Evolutionary conservation across 345 rosid species (phyloP), one percentile per base, ranked within the genome.

Genomic region (Brassica carinata): DNA sequence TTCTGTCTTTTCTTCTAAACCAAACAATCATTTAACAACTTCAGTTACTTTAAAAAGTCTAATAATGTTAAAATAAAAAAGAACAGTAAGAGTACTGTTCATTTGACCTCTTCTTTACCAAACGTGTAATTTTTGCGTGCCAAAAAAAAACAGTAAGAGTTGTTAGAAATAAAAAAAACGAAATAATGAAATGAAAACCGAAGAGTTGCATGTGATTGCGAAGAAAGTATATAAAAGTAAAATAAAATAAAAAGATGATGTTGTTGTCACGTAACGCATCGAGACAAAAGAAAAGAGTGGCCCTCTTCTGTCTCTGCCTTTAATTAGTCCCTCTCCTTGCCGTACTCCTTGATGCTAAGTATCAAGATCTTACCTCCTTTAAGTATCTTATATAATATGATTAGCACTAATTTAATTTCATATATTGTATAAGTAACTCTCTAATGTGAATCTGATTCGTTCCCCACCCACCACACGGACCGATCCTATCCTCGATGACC

Each of bases 251-350:
- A 2, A 64, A 63, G 23, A 13, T 80, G 79, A 80, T 74, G 83
- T 75, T 59, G 83, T 69, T 68, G 83, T 80, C 83, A 80, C 83
- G 83, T 63, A 80, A 80, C 79, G 83, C 62, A 80, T 80, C 75
- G 38, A 74, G 79, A 74, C 79, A 80, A 74, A 48, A 8, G 13
- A 38, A 36, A 55, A 48, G 69, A 67, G 79, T 74, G 74, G 71
- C 71, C 82, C 53, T 53, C 51, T 51, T 57, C 14, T 65, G 19
- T 79, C 26, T 57, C 62, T 30, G 9, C 66, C 40, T 53, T 77
- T 55, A 30, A 71, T 72, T 72, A 72, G 83, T 79, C 83, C 70
- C 70, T 73, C 67, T 73, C 65, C 9, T 68, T 74, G 71, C 78
- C 83, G 83, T 69, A 75, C 67, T 69, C 27, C 66, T 80, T 17